These are phyloP conservation scores for Stylonectria norvegica DNA, from an alignment of 2,329 filamentous ascomycete genomes.

Conservation along the genomic window DNA sequence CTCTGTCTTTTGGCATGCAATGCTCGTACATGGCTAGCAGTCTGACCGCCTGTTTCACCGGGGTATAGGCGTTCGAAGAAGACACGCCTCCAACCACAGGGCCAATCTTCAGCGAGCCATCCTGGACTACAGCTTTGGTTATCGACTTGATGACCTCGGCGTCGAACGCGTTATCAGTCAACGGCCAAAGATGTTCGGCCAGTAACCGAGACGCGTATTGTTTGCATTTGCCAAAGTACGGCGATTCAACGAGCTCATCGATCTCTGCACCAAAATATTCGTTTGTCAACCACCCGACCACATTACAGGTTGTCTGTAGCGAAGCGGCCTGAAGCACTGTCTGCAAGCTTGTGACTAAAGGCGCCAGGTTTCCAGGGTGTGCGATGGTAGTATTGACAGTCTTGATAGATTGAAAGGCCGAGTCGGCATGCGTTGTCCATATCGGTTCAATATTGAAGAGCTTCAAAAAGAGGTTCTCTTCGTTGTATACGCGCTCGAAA, in stretches of 20 bases:
- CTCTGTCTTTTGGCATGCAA: slow-evolving; percentile 61
- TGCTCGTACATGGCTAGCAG: slow-evolving; percentile 61
- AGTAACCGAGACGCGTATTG: slow-evolving; percentile 55
- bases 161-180: slow-evolving; percentile 53
- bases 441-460: slow-evolving; percentile 55
- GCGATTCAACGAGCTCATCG: slow-evolving; percentile 57
- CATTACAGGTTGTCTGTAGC: slow-evolving; percentile 50
- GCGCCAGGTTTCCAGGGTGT: slow-evolving; percentile 52
- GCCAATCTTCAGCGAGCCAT: slow-evolving; percentile 49
- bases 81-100: slow-evolving; percentile 47
- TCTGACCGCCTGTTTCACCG: slow-evolving; percentile 56
- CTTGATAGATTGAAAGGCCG: slow-evolving; percentile 50
- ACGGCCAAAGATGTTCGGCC: slow-evolving; percentile 55
- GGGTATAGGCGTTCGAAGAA: slow-evolving; percentile 56
- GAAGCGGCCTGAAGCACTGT: slow-evolving; percentile 45
- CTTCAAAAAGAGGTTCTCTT: slow-evolving; percentile 50
- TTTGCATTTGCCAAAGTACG: slow-evolving; percentile 51
- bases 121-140: slow-evolving; percentile 44
- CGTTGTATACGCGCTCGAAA: slow-evolving; percentile 56
- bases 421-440: slow-evolving; percentile 48
- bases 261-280: slow-evolving; percentile 55
- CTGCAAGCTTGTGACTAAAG: slow-evolving; percentile 50
- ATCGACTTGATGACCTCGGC: slow-evolving; percentile 54
- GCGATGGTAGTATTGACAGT: slow-evolving; percentile 48
- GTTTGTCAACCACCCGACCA: slow-evolving; percentile 56